Evolutionary conservation across 139 green algal species (phyloP).

Genomic region (Desmodesmus armatus): DNA sequence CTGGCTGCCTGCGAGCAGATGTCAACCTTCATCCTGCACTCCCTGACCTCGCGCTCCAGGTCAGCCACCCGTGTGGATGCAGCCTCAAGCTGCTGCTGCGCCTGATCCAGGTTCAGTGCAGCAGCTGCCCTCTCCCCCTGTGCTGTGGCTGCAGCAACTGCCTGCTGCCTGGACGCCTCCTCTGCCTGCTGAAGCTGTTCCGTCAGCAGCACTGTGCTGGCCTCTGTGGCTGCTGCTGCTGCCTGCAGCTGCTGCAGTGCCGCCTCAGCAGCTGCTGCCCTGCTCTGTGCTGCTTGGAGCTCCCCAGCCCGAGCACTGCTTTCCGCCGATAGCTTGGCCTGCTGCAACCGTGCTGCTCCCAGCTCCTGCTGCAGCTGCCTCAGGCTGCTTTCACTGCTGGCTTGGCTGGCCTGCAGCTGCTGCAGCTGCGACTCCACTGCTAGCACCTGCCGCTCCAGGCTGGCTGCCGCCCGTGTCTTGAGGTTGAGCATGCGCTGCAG

Average conservation of each 20-base stretch:
- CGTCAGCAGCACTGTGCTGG: too few species aligned
- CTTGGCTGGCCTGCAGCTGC: constrained; percentile 3
- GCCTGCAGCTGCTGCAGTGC: constrained; percentile 8
- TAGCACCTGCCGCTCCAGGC: constrained; percentile 14
- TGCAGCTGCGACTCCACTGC: neutral
- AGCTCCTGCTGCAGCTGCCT: constrained; percentile 40
- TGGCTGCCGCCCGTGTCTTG: neutral
- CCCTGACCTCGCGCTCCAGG: neutral
- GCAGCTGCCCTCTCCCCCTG: neutral
- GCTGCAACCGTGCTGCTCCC: neutral
- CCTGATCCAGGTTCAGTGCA: neutral
- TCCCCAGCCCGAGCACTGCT: neutral
- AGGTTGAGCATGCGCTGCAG: constrained; percentile 2
- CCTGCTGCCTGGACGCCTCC: neutral
- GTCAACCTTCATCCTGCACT: constrained; percentile 8
- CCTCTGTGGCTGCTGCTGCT: neutral
- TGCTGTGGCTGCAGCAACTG: neutral
- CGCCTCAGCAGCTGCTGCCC: neutral
- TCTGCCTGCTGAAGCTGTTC: constrained; percentile 2
- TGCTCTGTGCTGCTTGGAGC: neutral
- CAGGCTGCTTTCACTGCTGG: neutral
- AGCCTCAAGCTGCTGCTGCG: neutral
- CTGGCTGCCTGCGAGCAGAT: constrained; percentile 29
- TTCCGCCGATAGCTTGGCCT: neutral
- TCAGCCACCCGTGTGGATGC: neutral